Base-by-base conservation (phyloP, 2,329 filamentous ascomycete genomes). In the Alternaria longipes region DNA sequence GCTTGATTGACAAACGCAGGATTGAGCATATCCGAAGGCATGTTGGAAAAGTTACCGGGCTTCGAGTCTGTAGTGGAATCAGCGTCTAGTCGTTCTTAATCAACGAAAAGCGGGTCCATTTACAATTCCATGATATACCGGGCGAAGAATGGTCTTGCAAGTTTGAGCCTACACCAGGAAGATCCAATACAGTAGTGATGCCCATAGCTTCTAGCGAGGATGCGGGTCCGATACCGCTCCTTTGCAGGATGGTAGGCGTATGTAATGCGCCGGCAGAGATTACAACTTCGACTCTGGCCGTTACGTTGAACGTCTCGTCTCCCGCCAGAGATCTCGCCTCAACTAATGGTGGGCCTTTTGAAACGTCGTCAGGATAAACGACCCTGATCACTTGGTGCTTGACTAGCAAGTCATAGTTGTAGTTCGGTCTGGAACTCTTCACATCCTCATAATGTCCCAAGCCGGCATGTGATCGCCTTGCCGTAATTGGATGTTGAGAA, bases 151-250 rank as follows among this genome's bases (percentile, higher is more conserved):
- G 87, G 68, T 91, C 89, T 47, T 88, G 82, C 5, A 90, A 80
- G 73, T 90, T 87, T 59, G 84, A 84, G 3, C 88, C 88, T 2
- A 90, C 87, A 22, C 88, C 85, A 1, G 84, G 83, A 1, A 87
- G 84, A 63, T 89, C 81, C 16, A 87, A 62, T 0, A 84, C 74
- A 1, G 79, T 67, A 63, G 42, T 40, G 24, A 90, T 88, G 5
- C 79, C 77, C 63, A 85, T 82, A 46, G 79, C 78, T 8, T 59
- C 30, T 7, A 89, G 79, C 5, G 86, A 63, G 1, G 82, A 76
- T 0, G 79, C 72, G 42, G 80, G 78, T 16, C 86, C 87, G 4
- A 90, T 72, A 7, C 88, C 88, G 1, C 87, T 90, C 20, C 87
- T 78, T 69, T 90, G 86, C 0, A 90, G 81, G 2, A 90, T 80